These are phyloP conservation scores for Fomitopsis betulina DNA, from an alignment of 1,284 basidiomycete genomes.

Conservation along the genomic window DNA sequence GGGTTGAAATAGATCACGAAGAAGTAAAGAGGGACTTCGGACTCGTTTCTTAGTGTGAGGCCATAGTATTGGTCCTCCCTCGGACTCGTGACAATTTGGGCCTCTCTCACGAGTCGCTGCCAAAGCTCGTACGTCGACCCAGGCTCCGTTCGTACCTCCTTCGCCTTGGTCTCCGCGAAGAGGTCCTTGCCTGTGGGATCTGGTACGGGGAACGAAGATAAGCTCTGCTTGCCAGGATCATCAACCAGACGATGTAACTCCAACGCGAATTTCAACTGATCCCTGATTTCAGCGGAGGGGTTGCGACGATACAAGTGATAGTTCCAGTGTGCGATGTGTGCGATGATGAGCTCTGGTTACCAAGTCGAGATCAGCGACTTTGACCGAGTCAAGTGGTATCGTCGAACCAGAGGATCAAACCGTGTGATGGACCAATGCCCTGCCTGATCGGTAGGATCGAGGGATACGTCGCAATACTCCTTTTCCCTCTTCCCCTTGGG, in stretches of 20 bases:
- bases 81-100: background rate
- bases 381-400: background rate
- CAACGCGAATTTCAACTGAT: no score
- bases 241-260: no score
- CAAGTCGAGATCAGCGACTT: background rate
- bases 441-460: background rate
- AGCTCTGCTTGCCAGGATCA: no score
- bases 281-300: no score
- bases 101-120: background rate
- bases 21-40: background rate
- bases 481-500: no score
- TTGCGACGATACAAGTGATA: background rate
- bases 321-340: background rate
- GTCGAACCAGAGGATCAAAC: background rate
- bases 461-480: background rate
- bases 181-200: no score
- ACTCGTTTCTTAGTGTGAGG: background rate
- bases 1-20: background rate
- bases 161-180: no score
- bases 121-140: background rate
- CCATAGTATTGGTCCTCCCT: background rate
- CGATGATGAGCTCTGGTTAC: background rate
- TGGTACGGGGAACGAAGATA: no score
- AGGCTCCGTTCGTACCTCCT: background rate
- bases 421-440: background rate